These are phyloP conservation scores for Miscanthus sacchariflorus DNA, from an alignment of 202 grass and related monocot genomes.

Conservation along the genomic window DNA sequence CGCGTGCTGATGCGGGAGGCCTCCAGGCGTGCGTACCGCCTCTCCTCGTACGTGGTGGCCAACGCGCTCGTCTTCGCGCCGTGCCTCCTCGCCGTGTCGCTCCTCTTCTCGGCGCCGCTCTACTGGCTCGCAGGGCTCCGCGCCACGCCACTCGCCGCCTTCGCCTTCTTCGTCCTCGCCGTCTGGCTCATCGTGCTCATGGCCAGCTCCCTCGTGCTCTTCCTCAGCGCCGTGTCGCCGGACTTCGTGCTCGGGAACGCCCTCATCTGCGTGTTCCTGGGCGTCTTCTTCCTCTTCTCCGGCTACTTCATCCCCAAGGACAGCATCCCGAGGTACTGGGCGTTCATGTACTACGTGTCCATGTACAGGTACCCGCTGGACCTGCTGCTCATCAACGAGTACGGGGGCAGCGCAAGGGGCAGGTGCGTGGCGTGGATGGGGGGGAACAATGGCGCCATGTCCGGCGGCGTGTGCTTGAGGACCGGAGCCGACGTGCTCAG, in stretches of 20 bases:
- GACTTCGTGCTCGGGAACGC: constrained; percentile 89
- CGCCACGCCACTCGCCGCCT: constrained; percentile 44
- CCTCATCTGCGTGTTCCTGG: constrained; percentile 77
- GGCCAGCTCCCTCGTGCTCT: constrained; percentile 81
- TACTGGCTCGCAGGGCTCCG: constrained; percentile 85
- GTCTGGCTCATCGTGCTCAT: constrained; percentile 92
- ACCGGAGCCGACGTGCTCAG: constrained; percentile 66
- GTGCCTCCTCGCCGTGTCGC: constrained; percentile 75
- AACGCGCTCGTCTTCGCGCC: constrained; percentile 81
- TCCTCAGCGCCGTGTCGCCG: constrained; percentile 76
- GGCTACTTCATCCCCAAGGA: constrained; percentile 93
- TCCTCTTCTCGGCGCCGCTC: constrained; percentile 70
- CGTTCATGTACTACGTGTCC: constrained; percentile 92
- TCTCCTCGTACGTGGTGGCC: constrained; percentile 84
- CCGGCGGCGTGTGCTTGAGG: constrained; percentile 44
- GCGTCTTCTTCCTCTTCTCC: constrained; percentile 95
- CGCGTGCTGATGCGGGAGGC: constrained; percentile 89
- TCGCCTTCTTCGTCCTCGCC: constrained; percentile 74
- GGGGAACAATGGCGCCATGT: background rate
- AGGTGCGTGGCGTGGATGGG: constrained; percentile 66
- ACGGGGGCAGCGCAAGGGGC: constrained; percentile 47
- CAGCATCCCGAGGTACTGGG: constrained; percentile 89
- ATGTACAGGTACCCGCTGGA: constrained; percentile 90
- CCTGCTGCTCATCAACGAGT: constrained; percentile 89
- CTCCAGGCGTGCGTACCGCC: constrained; percentile 69